These are phyloP conservation scores for Glutinoglossum americanum DNA, from an alignment of 495 filamentous ascomycete genomes.

Conservation along the genomic window DNA sequence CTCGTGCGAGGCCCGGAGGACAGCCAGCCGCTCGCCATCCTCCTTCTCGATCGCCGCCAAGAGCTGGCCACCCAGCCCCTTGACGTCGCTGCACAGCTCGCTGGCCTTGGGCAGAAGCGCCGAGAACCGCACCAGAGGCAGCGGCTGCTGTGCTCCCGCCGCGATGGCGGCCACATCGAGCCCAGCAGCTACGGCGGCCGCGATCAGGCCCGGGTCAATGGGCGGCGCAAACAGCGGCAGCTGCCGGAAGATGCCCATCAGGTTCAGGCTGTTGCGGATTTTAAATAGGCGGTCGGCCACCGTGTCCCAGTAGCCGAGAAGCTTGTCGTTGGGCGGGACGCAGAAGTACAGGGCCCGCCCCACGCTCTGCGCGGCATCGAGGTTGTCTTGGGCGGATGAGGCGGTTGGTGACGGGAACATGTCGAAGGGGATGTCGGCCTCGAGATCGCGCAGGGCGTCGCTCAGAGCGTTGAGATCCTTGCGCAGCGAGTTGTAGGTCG, in stretches of 20 bases:
- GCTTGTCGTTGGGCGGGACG: background rate
- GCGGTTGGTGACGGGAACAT: background rate
- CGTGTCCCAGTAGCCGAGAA: background rate
- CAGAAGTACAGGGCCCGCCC: background rate
- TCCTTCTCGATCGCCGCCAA: constrained; percentile 3
- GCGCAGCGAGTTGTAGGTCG: constrained; percentile 8
- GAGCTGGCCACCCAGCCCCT: background rate
- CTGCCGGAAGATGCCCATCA: background rate
- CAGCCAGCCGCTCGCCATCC: background rate
- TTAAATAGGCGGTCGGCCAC: background rate
- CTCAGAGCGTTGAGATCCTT: constrained; percentile 4
- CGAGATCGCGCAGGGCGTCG: constrained; percentile 10
- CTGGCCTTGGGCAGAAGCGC: background rate
- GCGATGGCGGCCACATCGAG: background rate
- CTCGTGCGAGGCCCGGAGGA: constrained; percentile 4
- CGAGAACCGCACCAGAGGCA: background rate
- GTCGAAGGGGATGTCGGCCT: background rate
- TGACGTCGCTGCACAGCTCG: background rate
- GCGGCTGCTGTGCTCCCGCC: background rate
- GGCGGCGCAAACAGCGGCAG: background rate
- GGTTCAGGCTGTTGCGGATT: background rate
- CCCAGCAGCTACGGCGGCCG: background rate
- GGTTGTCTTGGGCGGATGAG: background rate
- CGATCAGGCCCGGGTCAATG: background rate
- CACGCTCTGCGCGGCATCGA: background rate